phyloP scores from a whole-genome alignment of 2,329 filamentous ascomycete genomes.

The Phialophora chinensis region DNA sequence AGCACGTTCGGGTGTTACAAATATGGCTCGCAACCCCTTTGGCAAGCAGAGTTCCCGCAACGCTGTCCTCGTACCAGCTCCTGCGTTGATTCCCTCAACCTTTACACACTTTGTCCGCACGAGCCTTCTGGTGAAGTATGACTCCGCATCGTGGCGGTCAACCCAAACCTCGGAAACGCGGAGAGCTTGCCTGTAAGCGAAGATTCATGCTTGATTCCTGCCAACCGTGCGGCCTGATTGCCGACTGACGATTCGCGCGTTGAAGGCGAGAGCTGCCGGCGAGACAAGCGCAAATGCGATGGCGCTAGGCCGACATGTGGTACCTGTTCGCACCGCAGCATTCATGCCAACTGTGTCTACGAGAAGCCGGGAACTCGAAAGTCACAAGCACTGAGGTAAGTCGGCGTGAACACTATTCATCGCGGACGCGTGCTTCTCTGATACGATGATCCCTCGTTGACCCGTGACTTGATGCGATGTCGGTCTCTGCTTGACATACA shows the following conservation, averaged over 20 bases:
- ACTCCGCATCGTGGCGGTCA: neutral
- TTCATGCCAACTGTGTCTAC: conserved; percentile 5
- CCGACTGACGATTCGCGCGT: conserved; percentile 36
- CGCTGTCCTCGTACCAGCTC: neutral
- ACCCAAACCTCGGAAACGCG: neutral
- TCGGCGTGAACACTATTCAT: too few species aligned
- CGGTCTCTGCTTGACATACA: neutral
- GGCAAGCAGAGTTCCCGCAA: neutral
- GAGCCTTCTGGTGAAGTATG: neutral
- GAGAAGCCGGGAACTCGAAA: conserved; percentile 1
- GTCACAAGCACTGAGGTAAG: conserved; percentile 6
- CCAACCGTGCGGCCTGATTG: neutral
- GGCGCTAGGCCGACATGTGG: conserved; percentile 17
- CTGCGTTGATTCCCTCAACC: neutral
- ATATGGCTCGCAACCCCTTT: neutral
- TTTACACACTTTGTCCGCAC: neutral
- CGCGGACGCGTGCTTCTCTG: too few species aligned
- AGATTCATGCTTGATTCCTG: neutral
- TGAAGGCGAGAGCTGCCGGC: conserved; percentile 8
- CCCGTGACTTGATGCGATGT: neutral
- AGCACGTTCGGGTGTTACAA: neutral
- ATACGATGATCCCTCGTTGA: neutral
- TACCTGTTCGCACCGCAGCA: conserved; percentile 7
- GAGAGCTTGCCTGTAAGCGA: conserved; percentile 8
- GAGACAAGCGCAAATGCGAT: conserved; percentile 16